Conservation (phyloP, 257 asterid species). For the Plectranthus barbatus region DNA sequence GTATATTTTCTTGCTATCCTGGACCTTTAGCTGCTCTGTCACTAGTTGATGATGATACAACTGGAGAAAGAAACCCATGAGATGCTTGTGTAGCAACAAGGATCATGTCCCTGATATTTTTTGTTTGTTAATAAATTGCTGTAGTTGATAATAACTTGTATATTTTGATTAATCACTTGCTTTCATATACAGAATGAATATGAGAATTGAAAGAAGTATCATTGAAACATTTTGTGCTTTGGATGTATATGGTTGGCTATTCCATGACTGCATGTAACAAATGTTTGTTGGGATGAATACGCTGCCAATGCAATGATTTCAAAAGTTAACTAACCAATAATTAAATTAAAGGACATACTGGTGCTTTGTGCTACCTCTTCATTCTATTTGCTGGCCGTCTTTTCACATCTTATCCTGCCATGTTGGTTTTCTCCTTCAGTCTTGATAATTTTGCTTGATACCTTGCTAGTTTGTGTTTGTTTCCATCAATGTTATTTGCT, state of each 20-base stretch:
- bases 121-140: not conserved
- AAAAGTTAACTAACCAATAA: not conserved
- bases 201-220: not conserved
- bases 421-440: no score
- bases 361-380: not conserved
- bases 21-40: not conserved
- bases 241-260: not conserved
- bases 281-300: not conserved
- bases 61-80: not conserved
- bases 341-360: not conserved
- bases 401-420: constrained; percentile 1
- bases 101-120: not conserved
- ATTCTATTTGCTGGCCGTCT: not conserved
- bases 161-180: not conserved
- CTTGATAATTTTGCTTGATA: no score
- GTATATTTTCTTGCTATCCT: not conserved
- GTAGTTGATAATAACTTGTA: not conserved
- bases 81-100: not conserved
- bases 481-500: no score
- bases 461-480: no score
- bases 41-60: not conserved
- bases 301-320: not conserved
- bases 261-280: not conserved
- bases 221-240: not conserved
- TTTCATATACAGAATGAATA: not conserved